phyloP scores from a whole-genome alignment of 345 rosid genomes.

The Pistacia atlantica region DNA sequence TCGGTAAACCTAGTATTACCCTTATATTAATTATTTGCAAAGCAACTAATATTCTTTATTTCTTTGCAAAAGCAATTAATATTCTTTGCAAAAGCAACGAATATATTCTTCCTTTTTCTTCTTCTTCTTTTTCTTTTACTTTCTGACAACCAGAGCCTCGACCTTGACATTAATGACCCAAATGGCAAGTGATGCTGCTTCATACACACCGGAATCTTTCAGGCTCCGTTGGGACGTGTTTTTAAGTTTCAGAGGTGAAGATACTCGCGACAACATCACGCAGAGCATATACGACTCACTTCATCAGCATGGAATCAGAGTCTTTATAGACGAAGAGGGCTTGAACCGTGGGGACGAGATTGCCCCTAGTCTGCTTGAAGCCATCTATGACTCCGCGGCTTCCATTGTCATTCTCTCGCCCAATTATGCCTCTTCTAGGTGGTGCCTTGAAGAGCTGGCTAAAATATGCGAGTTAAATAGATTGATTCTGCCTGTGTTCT shows the following conservation, averaged over 20 bases:
- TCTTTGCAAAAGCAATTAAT: too few species aligned
- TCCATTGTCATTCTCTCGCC: slow-evolving; percentile 41
- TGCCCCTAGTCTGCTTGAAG: slow-evolving; percentile 32
- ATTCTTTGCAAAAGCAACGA: too few species aligned
- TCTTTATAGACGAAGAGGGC: slow-evolving; percentile 35
- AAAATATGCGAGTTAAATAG: too few species aligned
- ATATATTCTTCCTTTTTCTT: too few species aligned
- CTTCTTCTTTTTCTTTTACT: too few species aligned
- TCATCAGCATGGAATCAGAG: neutral
- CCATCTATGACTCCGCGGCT: slow-evolving; percentile 56
- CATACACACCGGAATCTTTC: slow-evolving; percentile 23
- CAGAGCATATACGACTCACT: slow-evolving; percentile 25
- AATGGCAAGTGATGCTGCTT: neutral
- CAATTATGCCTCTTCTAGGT: slow-evolving; percentile 41
- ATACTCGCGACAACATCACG: slow-evolving; percentile 45
- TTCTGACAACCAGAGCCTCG: too few species aligned
- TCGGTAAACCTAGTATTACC: too few species aligned
- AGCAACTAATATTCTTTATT: too few species aligned
- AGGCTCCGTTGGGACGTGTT: slow-evolving; percentile 55
- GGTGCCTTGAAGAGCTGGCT: slow-evolving; percentile 59
- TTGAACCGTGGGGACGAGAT: slow-evolving; percentile 49
- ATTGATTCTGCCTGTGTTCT: slow-evolving; percentile 51
- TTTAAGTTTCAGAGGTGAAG: slow-evolving; percentile 61
- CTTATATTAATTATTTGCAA: too few species aligned
- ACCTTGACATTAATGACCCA: neutral